These are phyloP conservation scores for Trichoderma breve DNA, from an alignment of 2,329 filamentous ascomycete species.

Conservation along the genomic window DNA sequence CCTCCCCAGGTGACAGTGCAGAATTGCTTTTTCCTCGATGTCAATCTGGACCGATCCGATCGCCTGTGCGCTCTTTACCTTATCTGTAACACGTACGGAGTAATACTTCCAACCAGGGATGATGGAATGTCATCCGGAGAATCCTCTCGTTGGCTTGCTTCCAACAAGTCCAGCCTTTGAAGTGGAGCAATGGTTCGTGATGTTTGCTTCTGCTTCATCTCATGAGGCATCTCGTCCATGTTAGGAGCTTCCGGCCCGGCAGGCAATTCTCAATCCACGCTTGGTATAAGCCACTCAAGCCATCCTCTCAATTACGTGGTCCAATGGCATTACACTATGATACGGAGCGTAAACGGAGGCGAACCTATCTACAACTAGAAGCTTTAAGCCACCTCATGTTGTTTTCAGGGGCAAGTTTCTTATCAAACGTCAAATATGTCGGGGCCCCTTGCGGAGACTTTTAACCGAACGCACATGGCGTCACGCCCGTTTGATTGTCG, in stretches of 20 bases:
- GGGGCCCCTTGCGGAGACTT: constrained; percentile 2
- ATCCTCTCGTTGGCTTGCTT: not conserved
- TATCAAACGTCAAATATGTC: not conserved
- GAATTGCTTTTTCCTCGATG: constrained; percentile 8
- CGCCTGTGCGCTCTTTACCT: constrained; percentile 11
- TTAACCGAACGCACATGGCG: constrained; percentile 5
- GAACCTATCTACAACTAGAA: not conserved
- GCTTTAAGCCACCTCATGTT: constrained; percentile 2
- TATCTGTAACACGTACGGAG: constrained; percentile 10
- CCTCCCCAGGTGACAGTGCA: not conserved
- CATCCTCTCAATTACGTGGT: not conserved
- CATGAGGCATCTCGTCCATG: not conserved
- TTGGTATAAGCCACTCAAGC: not conserved
- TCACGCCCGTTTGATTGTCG: not conserved
- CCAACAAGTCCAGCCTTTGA: not conserved
- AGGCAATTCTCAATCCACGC: not conserved
- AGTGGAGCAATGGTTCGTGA: not conserved
- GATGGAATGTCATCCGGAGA: not conserved
- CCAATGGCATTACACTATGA: not conserved
- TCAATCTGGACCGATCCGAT: constrained; percentile 13
- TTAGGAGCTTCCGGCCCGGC: not conserved
- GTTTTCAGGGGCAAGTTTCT: constrained; percentile 1
- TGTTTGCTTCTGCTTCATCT: not conserved
- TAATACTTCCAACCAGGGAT: not conserved
- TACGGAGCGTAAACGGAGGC: not conserved